Percentiles rank a stretch among this genome's conserved stretches.
Conservation (phyloP, 208 protist species). For the Willaertia magna region DNA sequence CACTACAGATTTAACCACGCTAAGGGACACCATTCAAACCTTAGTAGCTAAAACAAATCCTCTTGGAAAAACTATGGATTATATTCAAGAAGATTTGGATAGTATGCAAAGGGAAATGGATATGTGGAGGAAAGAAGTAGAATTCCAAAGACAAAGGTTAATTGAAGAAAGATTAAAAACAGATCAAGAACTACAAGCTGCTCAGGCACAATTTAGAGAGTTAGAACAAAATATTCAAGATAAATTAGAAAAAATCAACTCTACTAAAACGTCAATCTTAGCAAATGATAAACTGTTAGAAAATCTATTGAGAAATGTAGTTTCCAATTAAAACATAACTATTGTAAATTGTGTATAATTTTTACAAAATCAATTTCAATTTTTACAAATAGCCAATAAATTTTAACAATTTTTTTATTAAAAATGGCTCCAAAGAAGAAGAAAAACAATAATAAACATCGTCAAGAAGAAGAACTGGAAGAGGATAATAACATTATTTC, state of each 20-base stretch:
- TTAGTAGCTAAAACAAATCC: slow-evolving; percentile 36
- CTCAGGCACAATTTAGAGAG: slow-evolving; percentile 2
- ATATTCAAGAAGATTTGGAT: slow-evolving; percentile 45
- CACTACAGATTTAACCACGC: slow-evolving; percentile 8
- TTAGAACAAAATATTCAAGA: slow-evolving; percentile 14
- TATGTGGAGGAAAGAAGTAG: slow-evolving; percentile 21
- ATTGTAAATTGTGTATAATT: too few relatives aligned
- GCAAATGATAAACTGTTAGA: slow-evolving; percentile 15
- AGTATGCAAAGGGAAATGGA: slow-evolving; percentile 35
- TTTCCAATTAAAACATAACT: too few relatives aligned
- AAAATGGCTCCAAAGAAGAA: too few relatives aligned
- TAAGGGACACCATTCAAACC: slow-evolving; percentile 34
- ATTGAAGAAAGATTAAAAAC: slow-evolving; percentile 11
- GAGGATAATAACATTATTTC: too few relatives aligned
- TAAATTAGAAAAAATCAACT: slow-evolving; percentile 18
- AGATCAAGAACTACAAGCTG: slow-evolving; percentile 7
- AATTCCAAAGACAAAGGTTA: neutral
- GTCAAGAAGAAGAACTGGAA: too few relatives aligned
- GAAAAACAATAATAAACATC: too few relatives aligned
- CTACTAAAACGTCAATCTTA: slow-evolving; percentile 5
- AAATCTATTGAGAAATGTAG: slow-evolving; percentile 18
- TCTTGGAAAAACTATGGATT: slow-evolving; percentile 45
- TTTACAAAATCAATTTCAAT: too few relatives aligned
- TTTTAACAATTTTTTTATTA: too few relatives aligned
- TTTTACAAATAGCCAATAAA: too few relatives aligned